Evolutionary conservation across 331 rosid genomes (phyloP).

Genomic region (Saraca asoca): DNA sequence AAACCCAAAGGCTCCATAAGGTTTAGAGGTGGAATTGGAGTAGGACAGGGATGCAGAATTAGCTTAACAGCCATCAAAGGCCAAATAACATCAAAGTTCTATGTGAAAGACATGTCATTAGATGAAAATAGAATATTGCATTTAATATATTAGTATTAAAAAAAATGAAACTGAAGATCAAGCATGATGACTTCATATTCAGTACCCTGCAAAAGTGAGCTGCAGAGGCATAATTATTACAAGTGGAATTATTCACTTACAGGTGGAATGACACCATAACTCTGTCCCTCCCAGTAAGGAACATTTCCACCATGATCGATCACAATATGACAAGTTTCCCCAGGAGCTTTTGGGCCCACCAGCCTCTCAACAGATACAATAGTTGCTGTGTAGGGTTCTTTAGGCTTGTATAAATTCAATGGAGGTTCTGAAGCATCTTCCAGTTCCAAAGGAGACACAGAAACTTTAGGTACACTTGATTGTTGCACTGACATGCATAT

Average conservation of each 20-base stretch:
- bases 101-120: neutral
- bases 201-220: neutral
- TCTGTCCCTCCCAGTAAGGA: constrained; percentile 99
- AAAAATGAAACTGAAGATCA: constrained; percentile 1
- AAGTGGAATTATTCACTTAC: constrained; percentile 50
- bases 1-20: constrained; percentile 3
- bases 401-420: constrained; percentile 74
- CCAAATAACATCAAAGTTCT: neutral
- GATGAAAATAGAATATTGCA: neutral
- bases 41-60: neutral
- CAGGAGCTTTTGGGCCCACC: constrained; percentile 95
- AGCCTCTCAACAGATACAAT: constrained; percentile 92
- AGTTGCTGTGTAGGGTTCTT: constrained; percentile 84
- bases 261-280: constrained; percentile 95
- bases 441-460: constrained; percentile 65
- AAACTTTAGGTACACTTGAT: constrained; percentile 69
- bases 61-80: constrained; percentile 6
- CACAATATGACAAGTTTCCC: constrained; percentile 97
- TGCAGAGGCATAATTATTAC: constrained; percentile 11
- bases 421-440: constrained; percentile 86
- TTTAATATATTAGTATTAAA: neutral
- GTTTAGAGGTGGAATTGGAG: constrained; percentile 5
- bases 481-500: constrained; percentile 90
- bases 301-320: constrained; percentile 93
- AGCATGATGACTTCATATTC: neutral